Evolutionary conservation across 768 basidiomycete genomes (phyloP).

Genomic region (Rhodotorula babjevae): DNA sequence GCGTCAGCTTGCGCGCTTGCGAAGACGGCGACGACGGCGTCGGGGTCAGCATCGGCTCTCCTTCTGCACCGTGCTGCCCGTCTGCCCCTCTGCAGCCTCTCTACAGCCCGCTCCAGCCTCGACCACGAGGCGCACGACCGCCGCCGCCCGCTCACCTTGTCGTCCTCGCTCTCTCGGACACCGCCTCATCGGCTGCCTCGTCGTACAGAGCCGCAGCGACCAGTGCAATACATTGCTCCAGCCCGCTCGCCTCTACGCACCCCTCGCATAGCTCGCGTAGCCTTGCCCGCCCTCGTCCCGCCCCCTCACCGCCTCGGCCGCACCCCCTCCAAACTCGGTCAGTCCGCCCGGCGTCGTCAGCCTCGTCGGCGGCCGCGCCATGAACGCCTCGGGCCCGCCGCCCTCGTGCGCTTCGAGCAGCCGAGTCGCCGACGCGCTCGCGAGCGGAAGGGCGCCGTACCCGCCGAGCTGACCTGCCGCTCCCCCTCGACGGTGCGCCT

Average conservation of each 20-base stretch:
- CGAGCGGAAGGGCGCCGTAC: not conserved
- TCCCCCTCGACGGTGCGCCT: not conserved
- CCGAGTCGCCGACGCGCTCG: not conserved
- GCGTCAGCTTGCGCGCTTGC: no score
- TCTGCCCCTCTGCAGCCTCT: no score
- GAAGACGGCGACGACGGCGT: not conserved
- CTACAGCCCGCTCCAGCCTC: no score
- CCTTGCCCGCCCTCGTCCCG: not conserved
- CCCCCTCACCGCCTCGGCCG: not conserved
- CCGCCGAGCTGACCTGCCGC: not conserved
- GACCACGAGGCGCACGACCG: no score
- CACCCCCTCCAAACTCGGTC: not conserved
- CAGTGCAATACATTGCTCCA: no score
- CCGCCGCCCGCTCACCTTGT: not conserved
- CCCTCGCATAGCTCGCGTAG: not conserved
- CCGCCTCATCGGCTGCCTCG: no score
- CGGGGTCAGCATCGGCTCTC: not conserved
- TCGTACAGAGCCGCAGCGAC: no score
- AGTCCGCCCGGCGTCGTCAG: slow-evolving; percentile 11
- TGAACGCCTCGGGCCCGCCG: not conserved
- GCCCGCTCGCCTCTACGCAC: no score
- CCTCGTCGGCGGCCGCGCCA: slow-evolving; percentile 1
- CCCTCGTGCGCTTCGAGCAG: not conserved
- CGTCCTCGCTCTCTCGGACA: not conserved
- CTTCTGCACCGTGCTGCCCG: no score